Evolutionary conservation across 2,329 filamentous ascomycete species (phyloP).

Genomic region (Penicillium crustosum): DNA sequence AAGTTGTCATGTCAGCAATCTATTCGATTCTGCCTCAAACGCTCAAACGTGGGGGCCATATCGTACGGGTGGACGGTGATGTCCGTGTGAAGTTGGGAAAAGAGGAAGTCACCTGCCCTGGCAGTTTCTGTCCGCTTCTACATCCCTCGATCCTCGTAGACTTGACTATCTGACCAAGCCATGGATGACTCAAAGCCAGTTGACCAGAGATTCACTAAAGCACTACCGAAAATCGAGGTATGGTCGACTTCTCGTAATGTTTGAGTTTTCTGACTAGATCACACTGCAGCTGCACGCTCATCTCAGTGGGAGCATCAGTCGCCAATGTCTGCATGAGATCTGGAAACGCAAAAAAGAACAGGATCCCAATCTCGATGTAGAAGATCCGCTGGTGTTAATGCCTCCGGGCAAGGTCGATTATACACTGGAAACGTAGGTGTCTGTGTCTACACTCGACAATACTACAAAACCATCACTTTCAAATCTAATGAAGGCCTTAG

Average conservation of each 20-base stretch:
- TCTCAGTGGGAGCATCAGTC: conserved; percentile 74
- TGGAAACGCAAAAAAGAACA: conserved; percentile 62
- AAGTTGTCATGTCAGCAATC: background rate
- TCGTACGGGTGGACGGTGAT: background rate
- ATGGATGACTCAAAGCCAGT: conserved; percentile 32
- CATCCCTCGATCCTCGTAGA: too few species aligned
- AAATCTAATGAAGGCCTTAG: conserved; percentile 40
- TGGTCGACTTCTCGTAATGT: background rate
- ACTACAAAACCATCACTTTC: background rate
- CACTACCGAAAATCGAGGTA: conserved; percentile 42
- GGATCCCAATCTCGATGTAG: conserved; percentile 54
- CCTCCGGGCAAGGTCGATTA: conserved; percentile 70
- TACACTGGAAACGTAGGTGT: conserved; percentile 67
- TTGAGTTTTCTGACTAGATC: conserved; percentile 2
- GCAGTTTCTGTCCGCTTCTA: background rate
- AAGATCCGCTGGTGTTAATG: conserved; percentile 69
- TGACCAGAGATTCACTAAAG: conserved; percentile 32
- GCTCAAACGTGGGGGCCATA: background rate
- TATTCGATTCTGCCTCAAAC: background rate
- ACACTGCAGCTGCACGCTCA: conserved; percentile 71
- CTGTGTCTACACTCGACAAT: background rate
- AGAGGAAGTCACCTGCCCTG: background rate
- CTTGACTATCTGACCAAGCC: background rate
- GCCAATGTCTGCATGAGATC: conserved; percentile 70
- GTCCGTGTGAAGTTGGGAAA: background rate